Base-by-base conservation (phyloP, 2,329 filamentous ascomycete genomes). In the Colletotrichum musicola region DNA sequence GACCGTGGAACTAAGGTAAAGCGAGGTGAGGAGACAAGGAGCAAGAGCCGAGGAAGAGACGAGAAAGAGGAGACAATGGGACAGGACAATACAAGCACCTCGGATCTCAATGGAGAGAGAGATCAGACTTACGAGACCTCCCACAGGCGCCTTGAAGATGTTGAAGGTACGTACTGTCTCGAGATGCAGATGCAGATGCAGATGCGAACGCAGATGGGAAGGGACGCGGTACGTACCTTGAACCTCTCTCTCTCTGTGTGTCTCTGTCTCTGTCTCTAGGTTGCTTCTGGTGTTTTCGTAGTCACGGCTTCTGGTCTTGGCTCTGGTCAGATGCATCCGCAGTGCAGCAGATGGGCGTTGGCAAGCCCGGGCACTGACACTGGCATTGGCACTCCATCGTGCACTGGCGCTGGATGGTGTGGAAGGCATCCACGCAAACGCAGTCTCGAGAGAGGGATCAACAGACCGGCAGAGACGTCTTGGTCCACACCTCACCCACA, bases 51-150 rank as follows among this genome's bases (percentile, higher is more conserved):
- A 64, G 47, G 59, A 68, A 69, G 58, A 66, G 64, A 67, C 63
- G 63, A 69, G 27, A 47, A 51, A 49, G 42, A 59, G 22, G 22
- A 22, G 25, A 44, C n/a, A 73, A 68, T 35, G 10, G 76, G 74
- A 25, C 30, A 18, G 50, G 49, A 61, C 18, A 35, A 50, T 42
- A 47, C 13, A 20, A 14, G 13, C 16, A n/a, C 10, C 40, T 42
- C 16, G 62, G 20, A 38, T 18, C 13, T 7, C n/a, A 12, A 54
- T 18, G 40, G 16, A 56, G 53, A 56, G 12, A 56, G 35, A 56
- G 53, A 56, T 14, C 53, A 25, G 46, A 49, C 46, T 35, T 10
- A 49, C 13, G 40, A 42, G 13, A 25, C 22, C 14, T 18, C 18
- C 9, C 4, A n/a, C 9, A n/a, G n/a, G 18, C 22, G n/a, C 12